Conservation (phyloP, 2,329 filamentous ascomycete species). For the Exophiala lecanii-corni region DNA sequence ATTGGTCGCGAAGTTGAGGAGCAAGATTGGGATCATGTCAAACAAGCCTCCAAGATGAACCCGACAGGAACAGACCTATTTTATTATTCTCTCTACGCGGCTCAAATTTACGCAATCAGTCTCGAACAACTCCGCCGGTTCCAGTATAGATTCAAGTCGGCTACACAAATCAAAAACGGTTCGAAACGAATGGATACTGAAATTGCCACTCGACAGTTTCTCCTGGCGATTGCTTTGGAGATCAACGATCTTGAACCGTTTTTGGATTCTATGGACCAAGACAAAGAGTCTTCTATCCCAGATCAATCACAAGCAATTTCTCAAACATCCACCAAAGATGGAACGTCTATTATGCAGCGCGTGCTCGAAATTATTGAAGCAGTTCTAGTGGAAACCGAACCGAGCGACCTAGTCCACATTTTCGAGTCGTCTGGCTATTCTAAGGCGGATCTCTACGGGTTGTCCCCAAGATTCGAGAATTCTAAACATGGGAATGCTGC, state of each 20-base stretch:
- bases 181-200: slow-evolving; percentile 19
- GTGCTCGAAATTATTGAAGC: background rate
- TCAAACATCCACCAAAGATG: no score
- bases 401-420: background rate
- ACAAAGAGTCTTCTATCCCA: background rate
- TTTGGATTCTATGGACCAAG: no score
- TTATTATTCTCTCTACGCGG: slow-evolving; percentile 20
- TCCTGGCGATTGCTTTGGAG: slow-evolving; percentile 23
- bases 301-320: no score
- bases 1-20: slow-evolving; percentile 6
- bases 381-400: background rate
- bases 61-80: slow-evolving; percentile 20
- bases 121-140: slow-evolving; percentile 10
- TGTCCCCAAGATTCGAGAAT: no score
- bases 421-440: background rate
- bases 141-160: slow-evolving; percentile 9
- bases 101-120: slow-evolving; percentile 12
- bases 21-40: slow-evolving; percentile 15
- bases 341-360: background rate
- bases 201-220: slow-evolving; percentile 15
- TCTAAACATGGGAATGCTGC: no score
- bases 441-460: no score
- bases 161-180: slow-evolving; percentile 20
- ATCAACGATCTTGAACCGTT: slow-evolving; percentile 8
- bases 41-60: slow-evolving; percentile 8